Base-by-base conservation (phyloP, 225 moss, liverwort and hornwort species). In the Antitrichia curtipendula region DNA sequence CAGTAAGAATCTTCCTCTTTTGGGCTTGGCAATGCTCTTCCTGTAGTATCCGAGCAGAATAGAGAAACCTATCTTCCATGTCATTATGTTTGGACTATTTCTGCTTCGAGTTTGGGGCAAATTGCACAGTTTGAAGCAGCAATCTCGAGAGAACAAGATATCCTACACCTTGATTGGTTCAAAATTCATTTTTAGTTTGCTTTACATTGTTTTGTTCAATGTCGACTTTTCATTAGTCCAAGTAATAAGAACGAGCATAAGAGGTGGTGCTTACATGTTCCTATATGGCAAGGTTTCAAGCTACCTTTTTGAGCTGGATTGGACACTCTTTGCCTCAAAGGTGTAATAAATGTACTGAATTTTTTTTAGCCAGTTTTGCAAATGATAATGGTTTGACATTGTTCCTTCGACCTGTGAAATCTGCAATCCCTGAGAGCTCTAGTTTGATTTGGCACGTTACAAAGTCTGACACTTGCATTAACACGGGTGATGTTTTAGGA, bases 401-500 rank as follows among this genome's bases (percentile, higher is more conserved):
- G 58, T 72, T 47, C 41, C 59, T 84, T 59, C 32, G 59, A 84
- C 59, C 36, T 58, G 18, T 47, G 36, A 34, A 84, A 47, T 73
- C 59, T 36, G 36, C 73, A 73, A 24, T 43, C 24, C 43, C 71
- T 71, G 57, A 43, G 57, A 84, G 73, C 65, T 34, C 19, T 52
- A 68, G 52, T 73, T 73, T 53, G 80, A 70, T 77, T 83, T 81
- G 62, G 76, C 22, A 49, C 22, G 43, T 60, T 27, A 70, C 49
- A 63, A 72, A 56, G 47, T 65, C 77, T 78, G 86, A 80, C 80
- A 74, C 36, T 80, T 56, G 80, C 23, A 80, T 65, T 85, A 27
- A 87, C 38, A 60, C 66, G 78, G 77, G 45, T 75, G 92, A 79
- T 86, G 27, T 85, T 87, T 70, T 85, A 94, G 94, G 92, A 82